Base-by-base conservation (phyloP, 495 filamentous ascomycete genomes). In the Rusavskia elegans region DNA sequence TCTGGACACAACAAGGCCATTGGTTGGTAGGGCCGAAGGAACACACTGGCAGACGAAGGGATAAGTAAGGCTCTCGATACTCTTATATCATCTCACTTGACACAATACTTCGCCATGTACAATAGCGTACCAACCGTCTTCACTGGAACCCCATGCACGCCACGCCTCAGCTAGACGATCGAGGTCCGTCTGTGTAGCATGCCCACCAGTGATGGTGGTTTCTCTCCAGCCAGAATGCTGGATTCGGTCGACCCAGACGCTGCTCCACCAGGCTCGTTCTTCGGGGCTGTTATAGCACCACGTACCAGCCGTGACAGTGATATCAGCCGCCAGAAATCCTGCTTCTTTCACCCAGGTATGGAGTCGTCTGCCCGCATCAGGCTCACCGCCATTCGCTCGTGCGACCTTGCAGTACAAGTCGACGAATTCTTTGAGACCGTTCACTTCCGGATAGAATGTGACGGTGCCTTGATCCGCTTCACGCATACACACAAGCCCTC, bases 401-500 rank as follows among this genome's bases (percentile, higher is more conserved):
- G 67, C 67, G 8, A 72, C 60, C 5, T 54, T 57, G 46, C 64
- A 54, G 59, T 71, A 71, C 13, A 74, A 42, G 8, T 61, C 57
- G 48, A 61, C 56, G 67, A 68, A 79, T 11, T 66, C 53, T 3
- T 54, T 57, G 52, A 79, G 17, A 1, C 65, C 74, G 0, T 59
- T 40, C 0, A 66, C 48, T 17, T 71, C 66, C 16, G 77, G 77
- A 57, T 70, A 78, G 64, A 67, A 74, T 2, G 62, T 54, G 11
- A 67, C 65, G 17, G 60, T 59, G 32, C 32, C 32, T 35, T 35
- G 32, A 46, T 75, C 74, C 5, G 64, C 68, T 55, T 75, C 72
- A 6, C 75, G 62, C 21, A 64, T 65, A 9, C 75, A 75, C 1
- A 82, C 58, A 19, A 81, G 66, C 1, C 79, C 79, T 14, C 74